A percentile compares a stretch with the other conserved stretches of the same genome.
Evolutionary conservation across 768 basidiomycete species (phyloP).

Genomic region (Flagelloscypha sp.): DNA sequence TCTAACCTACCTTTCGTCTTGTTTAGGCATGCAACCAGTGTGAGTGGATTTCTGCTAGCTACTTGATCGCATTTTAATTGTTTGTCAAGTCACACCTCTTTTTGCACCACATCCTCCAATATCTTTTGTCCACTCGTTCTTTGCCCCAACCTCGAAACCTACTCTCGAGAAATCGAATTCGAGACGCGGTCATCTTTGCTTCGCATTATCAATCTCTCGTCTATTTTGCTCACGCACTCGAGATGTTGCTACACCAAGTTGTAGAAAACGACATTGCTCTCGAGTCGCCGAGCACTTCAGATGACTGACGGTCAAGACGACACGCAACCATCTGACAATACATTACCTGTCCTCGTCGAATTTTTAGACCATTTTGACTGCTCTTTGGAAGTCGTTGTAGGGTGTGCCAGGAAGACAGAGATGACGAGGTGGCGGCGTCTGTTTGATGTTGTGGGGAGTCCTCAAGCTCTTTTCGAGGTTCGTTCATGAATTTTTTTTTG

Average conservation of each 20-base stretch:
- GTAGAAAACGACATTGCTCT: conserved; percentile 70
- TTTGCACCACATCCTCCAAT: conserved; percentile 82
- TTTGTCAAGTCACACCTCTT: conserved; percentile 77
- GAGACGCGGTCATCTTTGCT: conserved; percentile 81
- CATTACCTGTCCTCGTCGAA: conserved; percentile 67
- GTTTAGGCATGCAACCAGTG: conserved; percentile 87
- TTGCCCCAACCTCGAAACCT: no score
- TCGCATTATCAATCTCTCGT: conserved; percentile 80
- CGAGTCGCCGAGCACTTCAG: conserved; percentile 22
- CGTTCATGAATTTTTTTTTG: conserved; percentile 12
- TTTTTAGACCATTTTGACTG: conserved; percentile 94
- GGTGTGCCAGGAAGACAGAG: conserved; percentile 95
- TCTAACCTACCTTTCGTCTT: conserved; percentile 78
- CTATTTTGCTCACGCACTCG: conserved; percentile 89
- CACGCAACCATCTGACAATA: conserved; percentile 21
- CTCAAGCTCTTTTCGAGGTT: conserved; percentile 88
- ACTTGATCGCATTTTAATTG: conserved; percentile 1
- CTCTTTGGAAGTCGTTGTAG: conserved; percentile 86
- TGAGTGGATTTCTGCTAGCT: conserved; percentile 29
- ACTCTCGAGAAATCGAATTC: no score
- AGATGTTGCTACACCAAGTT: conserved; percentile 89
- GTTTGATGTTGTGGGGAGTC: conserved; percentile 87
- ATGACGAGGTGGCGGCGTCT: conserved; percentile 82
- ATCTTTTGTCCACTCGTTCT: conserved; percentile 60
- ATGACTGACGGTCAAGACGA: conserved; percentile 14